These are phyloP conservation scores for Paxillus rubicundulus DNA, from an alignment of 768 basidiomycete species.

Conservation along the genomic window DNA sequence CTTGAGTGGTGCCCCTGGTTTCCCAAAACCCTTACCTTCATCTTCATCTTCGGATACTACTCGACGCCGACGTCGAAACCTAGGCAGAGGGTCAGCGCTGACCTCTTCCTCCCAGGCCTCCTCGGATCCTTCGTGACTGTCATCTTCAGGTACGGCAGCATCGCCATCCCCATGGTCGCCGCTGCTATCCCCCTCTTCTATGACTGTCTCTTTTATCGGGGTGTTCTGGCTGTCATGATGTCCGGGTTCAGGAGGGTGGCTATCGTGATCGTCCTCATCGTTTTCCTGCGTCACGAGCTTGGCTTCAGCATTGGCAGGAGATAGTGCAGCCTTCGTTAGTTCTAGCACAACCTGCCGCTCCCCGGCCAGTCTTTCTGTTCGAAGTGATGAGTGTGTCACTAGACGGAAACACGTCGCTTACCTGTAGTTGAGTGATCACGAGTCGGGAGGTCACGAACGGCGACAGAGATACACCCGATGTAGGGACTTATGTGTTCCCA, in stretches of 20 bases:
- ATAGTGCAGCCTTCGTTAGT: background rate
- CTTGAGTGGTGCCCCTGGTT: background rate
- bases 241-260: background rate
- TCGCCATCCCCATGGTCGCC: slow-evolving; percentile 8
- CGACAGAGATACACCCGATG: slow-evolving; percentile 26
- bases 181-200: background rate
- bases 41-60: slow-evolving; percentile 11
- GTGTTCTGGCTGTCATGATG: too few relatives aligned
- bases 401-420: background rate
- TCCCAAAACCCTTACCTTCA: slow-evolving; percentile 4
- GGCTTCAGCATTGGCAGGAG: background rate
- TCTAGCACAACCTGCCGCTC: background rate
- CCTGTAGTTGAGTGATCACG: background rate
- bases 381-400: background rate
- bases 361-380: background rate
- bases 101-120: slow-evolving; percentile 6
- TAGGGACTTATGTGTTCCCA: slow-evolving; percentile 18
- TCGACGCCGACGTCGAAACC: slow-evolving; percentile 6
- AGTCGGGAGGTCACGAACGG: background rate
- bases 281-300: background rate
- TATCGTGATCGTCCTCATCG: background rate
- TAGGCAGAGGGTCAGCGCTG: background rate
- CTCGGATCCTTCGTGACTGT: background rate
- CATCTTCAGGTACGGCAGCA: background rate
- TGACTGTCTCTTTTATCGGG: background rate